Evolutionary conservation across 495 filamentous ascomycete genomes (phyloP), one percentile per base, ranked within the genome.

Genomic region (Bombardia bombarda): DNA sequence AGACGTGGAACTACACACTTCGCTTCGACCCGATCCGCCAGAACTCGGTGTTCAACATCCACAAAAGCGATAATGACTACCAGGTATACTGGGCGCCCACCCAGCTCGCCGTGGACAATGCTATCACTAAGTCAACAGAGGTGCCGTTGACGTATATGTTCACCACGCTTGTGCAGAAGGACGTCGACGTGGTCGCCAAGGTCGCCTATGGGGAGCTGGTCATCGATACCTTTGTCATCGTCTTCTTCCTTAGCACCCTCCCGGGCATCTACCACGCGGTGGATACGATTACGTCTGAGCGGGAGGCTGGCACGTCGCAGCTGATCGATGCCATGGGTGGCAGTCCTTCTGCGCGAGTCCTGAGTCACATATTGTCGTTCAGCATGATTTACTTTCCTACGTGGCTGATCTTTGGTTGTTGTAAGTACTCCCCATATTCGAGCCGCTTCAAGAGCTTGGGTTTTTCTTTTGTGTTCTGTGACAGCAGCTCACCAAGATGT

Each of bases 281-380:
- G 19, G 35, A 83, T 12, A 70, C 83, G 47, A 77, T 84, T 47
- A 82, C 84, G 8, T 71, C 71, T 12, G 85, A 90, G 61, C 67
- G 85, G 38, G 85, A 87, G 56, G 60, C 73, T 19, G 85, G 83
- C 25, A 80, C 85, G 69, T 80, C 82, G 12, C 77, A 83, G 43
- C 65, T 90, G 23, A 67, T 88, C 26, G 84, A 90, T 58, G 78
- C 83, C 17, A 87, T 85, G 78, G 84, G 51, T 9, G 47, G 51
- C 13, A 32, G 40, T 12, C 38, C 47, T 2, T 30, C 43, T 7
- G 39, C 38, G 7, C 32, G 51, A 6, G 51, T 54, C 2, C 2
- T 43, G 6, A 45, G 43, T 26, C 34, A 36, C 3, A 34, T 50
- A 4, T 7, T 47, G 14, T 21, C 47, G 13, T 40, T 54, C 16